phyloP scores from a whole-genome alignment of 306 rosid genomes.

The Malus asiatica region DNA sequence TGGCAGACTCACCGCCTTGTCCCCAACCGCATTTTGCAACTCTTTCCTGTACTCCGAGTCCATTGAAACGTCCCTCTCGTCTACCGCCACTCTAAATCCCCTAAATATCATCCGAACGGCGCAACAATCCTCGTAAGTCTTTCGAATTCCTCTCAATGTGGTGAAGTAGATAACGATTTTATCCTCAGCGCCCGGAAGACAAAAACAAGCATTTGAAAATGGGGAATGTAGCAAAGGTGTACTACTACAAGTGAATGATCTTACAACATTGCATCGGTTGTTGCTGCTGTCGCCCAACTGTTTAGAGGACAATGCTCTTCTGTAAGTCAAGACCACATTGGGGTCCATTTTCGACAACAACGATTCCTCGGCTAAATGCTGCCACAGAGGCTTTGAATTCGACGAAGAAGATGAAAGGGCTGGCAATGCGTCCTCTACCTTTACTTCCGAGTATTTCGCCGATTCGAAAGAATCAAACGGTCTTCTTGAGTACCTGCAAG shows the following conservation, averaged over 20 bases:
- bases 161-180: slow-evolving; percentile 63
- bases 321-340: slow-evolving; percentile 59
- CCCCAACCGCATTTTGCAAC: slow-evolving; percentile 37
- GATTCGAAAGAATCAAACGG: slow-evolving; percentile 37
- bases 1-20: slow-evolving; percentile 43
- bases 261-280: slow-evolving; percentile 3
- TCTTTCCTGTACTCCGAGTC: slow-evolving; percentile 64
- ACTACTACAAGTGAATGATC: slow-evolving; percentile 46
- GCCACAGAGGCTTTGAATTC: slow-evolving; percentile 67
- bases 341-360: slow-evolving; percentile 68
- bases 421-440: not conserved
- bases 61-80: slow-evolving; percentile 81
- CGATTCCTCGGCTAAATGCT: slow-evolving; percentile 76
- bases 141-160: slow-evolving; percentile 67
- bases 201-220: slow-evolving; percentile 13
- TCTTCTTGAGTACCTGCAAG: slow-evolving; percentile 28
- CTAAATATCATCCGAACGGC: slow-evolving; percentile 50
- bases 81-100: slow-evolving; percentile 57
- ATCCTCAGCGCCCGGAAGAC: slow-evolving; percentile 42
- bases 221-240: slow-evolving; percentile 26
- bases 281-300: slow-evolving; percentile 26
- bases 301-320: slow-evolving; percentile 65
- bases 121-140: slow-evolving; percentile 73
- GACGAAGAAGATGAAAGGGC: slow-evolving; percentile 2
- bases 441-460: slow-evolving; percentile 21